Base-by-base conservation (phyloP, 257 asterid genomes). In the Petunia secreta region DNA sequence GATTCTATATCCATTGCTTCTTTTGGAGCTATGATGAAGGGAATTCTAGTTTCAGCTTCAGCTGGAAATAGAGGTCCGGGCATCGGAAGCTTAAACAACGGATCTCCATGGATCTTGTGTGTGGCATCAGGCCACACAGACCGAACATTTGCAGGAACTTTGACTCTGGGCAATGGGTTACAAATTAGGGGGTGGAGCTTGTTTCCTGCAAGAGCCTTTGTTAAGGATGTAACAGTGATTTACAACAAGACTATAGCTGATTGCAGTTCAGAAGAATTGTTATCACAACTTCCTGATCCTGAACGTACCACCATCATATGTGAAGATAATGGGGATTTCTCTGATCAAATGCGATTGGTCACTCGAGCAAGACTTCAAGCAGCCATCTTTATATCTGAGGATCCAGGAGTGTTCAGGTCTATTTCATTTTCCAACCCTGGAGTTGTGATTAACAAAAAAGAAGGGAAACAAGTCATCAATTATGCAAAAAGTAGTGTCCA, bases 141-240 rank as follows among this genome's bases (percentile, higher is more conserved):
- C n/a, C 46, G 84, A 54, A 40, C 71, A 48, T 78, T 78, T 67
- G 81, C 81, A 39, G 81, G 75, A 14, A 63, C 64, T 11, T 48
- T 78, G 75, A 78, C 75, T 5, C 14, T 78, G 14, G 75, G 81
- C 0, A 78, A 78, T 41, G 81, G 81, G 1, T 48, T 4, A 46
- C 63, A 78, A 63, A 46, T 78, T 8, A 78, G 81, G 38, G 81
- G 81, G 0, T 78, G 81, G 81, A 78, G 75, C 59, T 34, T 63
- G 81, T 63, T 60, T 43, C 74, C 81, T 8, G 75, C 39, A 40
- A 46, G 38, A 62, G 48, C 15, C 25, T 3, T 78, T 14, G 81
- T 78, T 8, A 62, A 34, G 59, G 5, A 63, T 53, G 5, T 50
- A 62, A 48, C 44, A 34, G 9, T 78, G 48, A 52, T 78, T 46